phyloP scores from a whole-genome alignment of 495 filamentous ascomycete species.

The Lineolata rhizophorae region DNA sequence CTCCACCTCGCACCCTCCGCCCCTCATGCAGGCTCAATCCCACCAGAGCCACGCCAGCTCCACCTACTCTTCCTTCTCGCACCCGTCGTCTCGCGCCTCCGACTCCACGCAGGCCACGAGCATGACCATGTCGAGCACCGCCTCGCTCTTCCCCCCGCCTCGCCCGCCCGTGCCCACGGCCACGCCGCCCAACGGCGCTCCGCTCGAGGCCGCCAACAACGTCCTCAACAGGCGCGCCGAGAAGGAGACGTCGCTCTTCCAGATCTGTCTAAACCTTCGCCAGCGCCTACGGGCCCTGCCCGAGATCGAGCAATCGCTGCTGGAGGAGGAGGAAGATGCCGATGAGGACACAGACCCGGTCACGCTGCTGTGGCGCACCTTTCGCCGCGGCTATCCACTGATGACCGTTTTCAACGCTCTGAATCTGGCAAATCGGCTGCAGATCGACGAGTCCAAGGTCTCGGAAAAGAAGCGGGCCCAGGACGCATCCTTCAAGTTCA shows the following conservation, averaged over 20 bases:
- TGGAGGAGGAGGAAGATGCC: slow-evolving; percentile 41
- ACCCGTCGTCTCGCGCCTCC: slow-evolving; percentile 16
- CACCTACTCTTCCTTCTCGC: slow-evolving; percentile 17
- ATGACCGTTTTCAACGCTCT: slow-evolving; percentile 76
- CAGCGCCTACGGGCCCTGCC: slow-evolving; percentile 64
- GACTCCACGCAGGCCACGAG: slow-evolving; percentile 17
- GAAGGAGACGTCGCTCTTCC: slow-evolving; percentile 71
- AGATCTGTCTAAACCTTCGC: slow-evolving; percentile 73
- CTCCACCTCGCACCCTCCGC: slow-evolving; percentile 6
- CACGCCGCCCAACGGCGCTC: slow-evolving; percentile 25
- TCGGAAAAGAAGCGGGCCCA: slow-evolving; percentile 41
- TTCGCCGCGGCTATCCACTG: slow-evolving; percentile 66
- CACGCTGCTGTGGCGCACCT: slow-evolving; percentile 69
- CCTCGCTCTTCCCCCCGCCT: slow-evolving; percentile 17
- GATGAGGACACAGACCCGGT: slow-evolving; percentile 60
- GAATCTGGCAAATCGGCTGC: slow-evolving; percentile 37
- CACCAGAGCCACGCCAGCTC: slow-evolving; percentile 13
- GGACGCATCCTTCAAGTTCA: slow-evolving; percentile 46
- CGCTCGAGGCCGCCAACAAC: slow-evolving; percentile 52
- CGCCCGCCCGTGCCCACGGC: slow-evolving; percentile 15
- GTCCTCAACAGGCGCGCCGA: slow-evolving; percentile 92
- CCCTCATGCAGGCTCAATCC: slow-evolving; percentile 12
- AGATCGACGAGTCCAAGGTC: slow-evolving; percentile 35
- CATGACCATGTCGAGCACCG: slow-evolving; percentile 14
- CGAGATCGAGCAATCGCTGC: slow-evolving; percentile 49